These are phyloP conservation scores for Hypomyces rosellus DNA, from an alignment of 2,329 filamentous ascomycete genomes.

Conservation along the genomic window DNA sequence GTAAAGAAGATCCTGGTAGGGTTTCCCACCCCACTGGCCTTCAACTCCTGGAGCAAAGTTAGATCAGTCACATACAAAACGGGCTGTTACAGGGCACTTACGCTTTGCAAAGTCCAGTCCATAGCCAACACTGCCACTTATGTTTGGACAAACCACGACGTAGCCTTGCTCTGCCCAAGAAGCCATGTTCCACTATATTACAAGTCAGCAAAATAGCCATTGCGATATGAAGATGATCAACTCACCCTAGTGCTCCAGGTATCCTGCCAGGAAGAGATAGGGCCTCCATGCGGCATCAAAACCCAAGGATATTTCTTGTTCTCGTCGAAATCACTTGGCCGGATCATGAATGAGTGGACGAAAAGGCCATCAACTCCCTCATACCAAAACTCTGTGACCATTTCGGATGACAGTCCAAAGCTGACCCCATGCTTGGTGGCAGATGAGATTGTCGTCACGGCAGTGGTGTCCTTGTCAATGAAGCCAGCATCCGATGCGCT, in stretches of 20 bases:
- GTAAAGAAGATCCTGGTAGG: slow-evolving; percentile 50
- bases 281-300: slow-evolving; percentile 32
- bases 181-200: slow-evolving; percentile 36
- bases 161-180: slow-evolving; percentile 57
- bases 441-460: slow-evolving; percentile 24
- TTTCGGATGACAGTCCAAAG: slow-evolving; percentile 28
- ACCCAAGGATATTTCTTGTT: slow-evolving; percentile 32
- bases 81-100: slow-evolving; percentile 12
- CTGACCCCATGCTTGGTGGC: slow-evolving; percentile 25
- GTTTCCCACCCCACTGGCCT: slow-evolving; percentile 45
- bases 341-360: slow-evolving; percentile 35
- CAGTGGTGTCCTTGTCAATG: slow-evolving; percentile 1
- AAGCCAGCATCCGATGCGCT: slow-evolving; percentile 14
- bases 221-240: not conserved
- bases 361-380: slow-evolving; percentile 29
- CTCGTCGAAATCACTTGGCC: slow-evolving; percentile 31
- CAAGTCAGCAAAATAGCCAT: not conserved
- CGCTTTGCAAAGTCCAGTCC: slow-evolving; percentile 34
- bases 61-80: not conserved
- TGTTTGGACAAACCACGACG: slow-evolving; percentile 52
- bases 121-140: slow-evolving; percentile 52
- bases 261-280: slow-evolving; percentile 45
- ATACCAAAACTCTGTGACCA: slow-evolving; percentile 36
- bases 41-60: slow-evolving; percentile 35
- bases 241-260: slow-evolving; percentile 41